phyloP scores from a whole-genome alignment of 2,329 filamentous ascomycete species.

The Leptographium galeiforme region DNA sequence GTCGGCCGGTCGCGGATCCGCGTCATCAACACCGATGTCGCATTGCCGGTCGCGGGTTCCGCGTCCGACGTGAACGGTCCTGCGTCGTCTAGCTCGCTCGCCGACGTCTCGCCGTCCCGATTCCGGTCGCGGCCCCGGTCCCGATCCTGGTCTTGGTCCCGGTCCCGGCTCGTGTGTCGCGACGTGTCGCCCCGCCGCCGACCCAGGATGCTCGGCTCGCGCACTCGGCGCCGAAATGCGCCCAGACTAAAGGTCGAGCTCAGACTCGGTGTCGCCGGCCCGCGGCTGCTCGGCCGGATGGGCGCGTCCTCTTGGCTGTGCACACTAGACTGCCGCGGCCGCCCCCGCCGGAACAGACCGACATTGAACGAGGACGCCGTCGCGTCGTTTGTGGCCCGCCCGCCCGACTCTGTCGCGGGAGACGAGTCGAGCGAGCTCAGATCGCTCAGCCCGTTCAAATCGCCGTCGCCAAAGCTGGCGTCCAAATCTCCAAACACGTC shows the following conservation, averaged over 20 bases:
- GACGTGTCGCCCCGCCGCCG: conserved; percentile 31
- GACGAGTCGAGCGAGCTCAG: conserved; percentile 11
- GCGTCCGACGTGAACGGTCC: neutral
- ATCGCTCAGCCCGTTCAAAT: conserved; percentile 8
- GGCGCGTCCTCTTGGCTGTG: conserved; percentile 35
- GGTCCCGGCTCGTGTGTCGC: conserved; percentile 14
- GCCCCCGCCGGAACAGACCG: conserved; percentile 29
- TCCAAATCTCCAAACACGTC: conserved; percentile 30
- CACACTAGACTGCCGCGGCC: conserved; percentile 36
- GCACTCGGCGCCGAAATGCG: conserved; percentile 40
- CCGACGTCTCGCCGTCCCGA: neutral
- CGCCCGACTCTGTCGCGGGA: neutral
- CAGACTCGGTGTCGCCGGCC: conserved; percentile 32
- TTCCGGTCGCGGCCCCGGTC: neutral
- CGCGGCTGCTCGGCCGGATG: conserved; percentile 39
- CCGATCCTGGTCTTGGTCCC: neutral
- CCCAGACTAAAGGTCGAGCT: conserved; percentile 42
- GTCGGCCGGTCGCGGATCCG: neutral
- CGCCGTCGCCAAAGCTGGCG: conserved; percentile 23
- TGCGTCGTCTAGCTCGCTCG: conserved; percentile 1
- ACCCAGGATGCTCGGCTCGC: conserved; percentile 49
- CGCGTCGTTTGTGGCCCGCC: conserved; percentile 18
- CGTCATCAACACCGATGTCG: conserved; percentile 6
- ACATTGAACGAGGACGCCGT: conserved; percentile 29
- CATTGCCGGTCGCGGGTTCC: conserved; percentile 2